phyloP scores from a whole-genome alignment of 257 asterid species.

The Fraxinus quadrangulata region DNA sequence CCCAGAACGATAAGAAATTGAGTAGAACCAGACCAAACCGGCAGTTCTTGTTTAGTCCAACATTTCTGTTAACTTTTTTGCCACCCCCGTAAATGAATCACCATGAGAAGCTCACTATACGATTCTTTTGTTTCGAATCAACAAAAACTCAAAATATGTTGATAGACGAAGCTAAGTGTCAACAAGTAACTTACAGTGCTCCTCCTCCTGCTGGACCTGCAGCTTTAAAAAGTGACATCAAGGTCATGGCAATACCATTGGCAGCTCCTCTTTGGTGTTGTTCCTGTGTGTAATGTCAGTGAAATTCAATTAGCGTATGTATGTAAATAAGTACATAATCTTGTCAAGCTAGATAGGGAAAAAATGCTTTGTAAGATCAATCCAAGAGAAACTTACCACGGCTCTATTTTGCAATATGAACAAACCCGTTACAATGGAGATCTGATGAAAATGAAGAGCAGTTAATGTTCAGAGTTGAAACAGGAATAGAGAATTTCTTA shows the following conservation, averaged over 20 bases:
- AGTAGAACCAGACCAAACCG: too few species aligned
- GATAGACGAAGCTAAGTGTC: not conserved
- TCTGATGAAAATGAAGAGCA: slow-evolving; percentile 40
- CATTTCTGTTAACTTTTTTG: too few species aligned
- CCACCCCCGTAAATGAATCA: not conserved
- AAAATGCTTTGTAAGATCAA: not conserved
- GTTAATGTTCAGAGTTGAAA: not conserved
- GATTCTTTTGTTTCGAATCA: not conserved
- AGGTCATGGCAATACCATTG: slow-evolving; percentile 74
- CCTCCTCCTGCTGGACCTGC: slow-evolving; percentile 85
- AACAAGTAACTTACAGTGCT: slow-evolving; percentile 50
- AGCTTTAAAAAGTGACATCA: slow-evolving; percentile 73
- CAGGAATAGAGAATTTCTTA: not conserved
- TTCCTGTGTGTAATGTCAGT: slow-evolving; percentile 40
- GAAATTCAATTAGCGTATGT: not conserved
- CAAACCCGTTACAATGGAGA: slow-evolving; percentile 51
- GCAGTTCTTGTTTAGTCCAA: too few species aligned
- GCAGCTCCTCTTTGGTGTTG: slow-evolving; percentile 94
- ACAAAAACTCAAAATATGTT: not conserved
- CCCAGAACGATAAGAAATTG: too few species aligned
- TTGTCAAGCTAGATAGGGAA: not conserved
- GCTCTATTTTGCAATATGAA: slow-evolving; percentile 78
- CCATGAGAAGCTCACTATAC: not conserved
- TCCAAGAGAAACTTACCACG: slow-evolving; percentile 54
- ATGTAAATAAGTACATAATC: not conserved